Evolutionary conservation across 1,139 yeast species (phyloP).

Genomic region (Scheffersomyces quercinus): DNA sequence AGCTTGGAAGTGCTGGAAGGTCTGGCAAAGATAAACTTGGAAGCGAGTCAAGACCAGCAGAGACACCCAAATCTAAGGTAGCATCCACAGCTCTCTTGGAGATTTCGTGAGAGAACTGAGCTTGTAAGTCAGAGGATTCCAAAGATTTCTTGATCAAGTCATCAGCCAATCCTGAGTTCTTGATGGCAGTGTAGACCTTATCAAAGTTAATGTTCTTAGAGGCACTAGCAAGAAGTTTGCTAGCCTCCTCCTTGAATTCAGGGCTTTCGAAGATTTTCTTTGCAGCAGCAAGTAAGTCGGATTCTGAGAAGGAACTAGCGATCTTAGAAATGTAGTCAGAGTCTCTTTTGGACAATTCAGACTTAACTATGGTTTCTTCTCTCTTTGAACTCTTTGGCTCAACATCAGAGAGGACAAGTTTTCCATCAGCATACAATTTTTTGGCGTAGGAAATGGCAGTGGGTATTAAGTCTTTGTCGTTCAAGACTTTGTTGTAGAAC

Average conservation of each 20-base stretch:
- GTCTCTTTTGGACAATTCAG: slow-evolving; percentile 21
- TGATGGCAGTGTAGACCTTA: slow-evolving; percentile 22
- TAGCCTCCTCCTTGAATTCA: slow-evolving; percentile 18
- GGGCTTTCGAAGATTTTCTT: slow-evolving; percentile 23
- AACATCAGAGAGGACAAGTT: slow-evolving; percentile 8
- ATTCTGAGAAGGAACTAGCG: slow-evolving; percentile 22
- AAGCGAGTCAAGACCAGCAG: not conserved
- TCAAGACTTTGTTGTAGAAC: slow-evolving; percentile 23
- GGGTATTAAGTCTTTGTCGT: slow-evolving; percentile 21
- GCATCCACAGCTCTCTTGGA: slow-evolving; percentile 9
- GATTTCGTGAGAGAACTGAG: slow-evolving; percentile 14
- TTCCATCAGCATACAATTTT: slow-evolving; percentile 14
- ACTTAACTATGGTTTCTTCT: slow-evolving; percentile 1
- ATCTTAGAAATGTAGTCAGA: slow-evolving; percentile 19
- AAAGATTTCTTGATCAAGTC: slow-evolving; percentile 17
- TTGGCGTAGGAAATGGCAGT: slow-evolving; percentile 21
- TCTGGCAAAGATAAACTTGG: not conserved
- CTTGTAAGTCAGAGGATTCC: slow-evolving; percentile 15
- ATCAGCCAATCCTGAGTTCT: slow-evolving; percentile 25
- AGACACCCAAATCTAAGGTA: not conserved
- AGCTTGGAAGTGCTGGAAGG: not conserved
- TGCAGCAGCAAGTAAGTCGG: slow-evolving; percentile 25
- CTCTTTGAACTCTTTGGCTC: slow-evolving; percentile 1
- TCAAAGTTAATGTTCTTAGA: slow-evolving; percentile 23
- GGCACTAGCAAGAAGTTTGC: slow-evolving; percentile 13